Evolutionary conservation across 169 alveolate genomes (phyloP), one percentile per base, ranked within the genome.

Genomic region (Plasmodium billcollinsi): DNA sequence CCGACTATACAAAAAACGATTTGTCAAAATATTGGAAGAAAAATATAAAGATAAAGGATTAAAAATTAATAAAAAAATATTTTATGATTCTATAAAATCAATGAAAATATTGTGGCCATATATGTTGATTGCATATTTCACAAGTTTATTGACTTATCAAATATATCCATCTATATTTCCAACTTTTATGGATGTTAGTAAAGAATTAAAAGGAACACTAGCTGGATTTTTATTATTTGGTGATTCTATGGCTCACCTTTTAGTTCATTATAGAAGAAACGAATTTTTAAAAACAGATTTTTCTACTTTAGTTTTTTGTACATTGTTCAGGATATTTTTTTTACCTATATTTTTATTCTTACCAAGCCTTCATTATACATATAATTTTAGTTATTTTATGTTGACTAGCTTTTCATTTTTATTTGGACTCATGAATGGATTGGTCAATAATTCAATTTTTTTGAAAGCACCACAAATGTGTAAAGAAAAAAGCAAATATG

Each of bases 111-210:
- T 73, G 15, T 73, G 86, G 86, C 54, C 54, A 26, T 73, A 73
- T 21, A 45, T 73, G 39, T 14, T 47, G 54, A 56, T 54, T 6
- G 62, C 58, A 4, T 73, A 54, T 56, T 45, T 73, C 26, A 59
- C 86, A 26, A 73, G 58, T 73, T 54, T 73, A 12, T 54, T 73
- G 1, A 45, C 71, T 5, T 73, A n/a, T 56, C 86, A 73, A 63
- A 73, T 73, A n/a, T 73, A 73, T 59, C 86, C 86, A 14, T 43
- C 86, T 0, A 45, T 73, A 26, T 73, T 73, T 56, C 86, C 86
- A 8, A 54, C 65, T n/a, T 15, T 20, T 26, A 52, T 73, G 24
- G 14, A 73, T 26, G 20, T 45, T 20, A 50, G 52, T 47, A 33
- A 73, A 73, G 86, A 73, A 73, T 43, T 56, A 59, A 73, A 73